Evolutionary conservation across 495 filamentous ascomycete species (phyloP).

Genomic region (Lentithecium fluviatile): DNA sequence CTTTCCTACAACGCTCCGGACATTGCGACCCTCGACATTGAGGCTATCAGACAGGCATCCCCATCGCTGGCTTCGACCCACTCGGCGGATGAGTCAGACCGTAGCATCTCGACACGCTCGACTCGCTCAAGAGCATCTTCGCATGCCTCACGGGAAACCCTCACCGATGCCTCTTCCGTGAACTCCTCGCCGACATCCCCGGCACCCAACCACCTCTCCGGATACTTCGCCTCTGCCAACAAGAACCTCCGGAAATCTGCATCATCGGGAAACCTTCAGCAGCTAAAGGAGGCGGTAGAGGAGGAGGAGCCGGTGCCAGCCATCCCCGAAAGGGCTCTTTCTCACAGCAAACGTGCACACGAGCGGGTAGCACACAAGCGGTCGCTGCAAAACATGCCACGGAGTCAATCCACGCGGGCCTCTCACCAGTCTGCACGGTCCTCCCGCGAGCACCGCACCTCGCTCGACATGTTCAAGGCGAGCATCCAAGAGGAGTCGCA

Average conservation of each 20-base stretch:
- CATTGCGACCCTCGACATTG: slow-evolving; percentile 49
- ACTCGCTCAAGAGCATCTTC: slow-evolving; percentile 35
- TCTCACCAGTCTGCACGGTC: slow-evolving; percentile 49
- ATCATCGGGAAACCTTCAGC: slow-evolving; percentile 42
- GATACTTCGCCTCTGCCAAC: slow-evolving; percentile 64
- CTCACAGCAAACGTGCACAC: slow-evolving; percentile 80
- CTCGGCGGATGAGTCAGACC: slow-evolving; percentile 63
- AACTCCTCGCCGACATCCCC: slow-evolving; percentile 58
- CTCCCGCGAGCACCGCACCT: slow-evolving; percentile 53
- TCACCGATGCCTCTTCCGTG: slow-evolving; percentile 70
- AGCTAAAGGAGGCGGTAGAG: slow-evolving; percentile 42
- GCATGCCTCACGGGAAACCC: slow-evolving; percentile 59
- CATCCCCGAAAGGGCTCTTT: slow-evolving; percentile 72
- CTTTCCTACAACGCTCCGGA: slow-evolving; percentile 90
- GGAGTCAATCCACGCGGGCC: slow-evolving; percentile 46
- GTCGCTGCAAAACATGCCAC: slow-evolving; percentile 54
- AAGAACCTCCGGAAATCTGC: slow-evolving; percentile 45
- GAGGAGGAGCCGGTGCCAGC: slow-evolving; percentile 20
- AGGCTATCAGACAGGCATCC: slow-evolving; percentile 29
- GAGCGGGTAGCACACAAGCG: slow-evolving; percentile 66
- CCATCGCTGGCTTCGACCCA: slow-evolving; percentile 51
- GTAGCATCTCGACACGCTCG: slow-evolving; percentile 22
- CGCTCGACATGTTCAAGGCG: slow-evolving; percentile 49
- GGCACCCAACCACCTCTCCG: slow-evolving; percentile 75
- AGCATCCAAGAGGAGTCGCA: slow-evolving; percentile 36